phyloP scores from a whole-genome alignment of 805 yeast genomes.

The Schwanniomyces polymorphus region DNA sequence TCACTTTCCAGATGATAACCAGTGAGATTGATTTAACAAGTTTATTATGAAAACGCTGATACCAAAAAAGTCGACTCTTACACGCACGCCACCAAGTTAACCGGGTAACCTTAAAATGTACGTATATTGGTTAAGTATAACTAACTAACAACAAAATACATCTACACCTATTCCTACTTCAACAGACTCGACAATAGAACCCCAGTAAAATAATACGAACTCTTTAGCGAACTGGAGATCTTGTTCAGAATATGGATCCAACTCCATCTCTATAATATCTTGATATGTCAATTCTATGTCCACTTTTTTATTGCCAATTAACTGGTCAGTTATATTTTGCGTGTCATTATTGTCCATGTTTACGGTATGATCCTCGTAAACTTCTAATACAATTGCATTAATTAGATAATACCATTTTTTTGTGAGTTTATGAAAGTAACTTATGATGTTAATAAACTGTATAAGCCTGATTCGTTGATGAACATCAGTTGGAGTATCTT shows the following conservation, averaged over 20 bases:
- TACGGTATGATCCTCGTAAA: conserved; percentile 12
- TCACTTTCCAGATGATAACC: not conserved
- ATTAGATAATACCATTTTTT: conserved; percentile 36
- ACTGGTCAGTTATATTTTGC: not conserved
- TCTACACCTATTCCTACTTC: conserved; percentile 33
- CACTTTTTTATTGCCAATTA: conserved; percentile 8
- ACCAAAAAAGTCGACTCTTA: conserved; percentile 2
- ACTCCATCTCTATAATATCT: conserved; percentile 41
- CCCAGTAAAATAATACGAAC: conserved; percentile 37
- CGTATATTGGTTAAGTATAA: not conserved
- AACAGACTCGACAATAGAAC: conserved; percentile 23
- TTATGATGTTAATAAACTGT: conserved; percentile 27
- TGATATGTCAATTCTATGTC: conserved; percentile 37
- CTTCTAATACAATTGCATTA: conserved; percentile 34
- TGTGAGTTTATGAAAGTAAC: conserved; percentile 40
- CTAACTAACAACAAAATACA: conserved; percentile 27
- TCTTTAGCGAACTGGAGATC: conserved; percentile 37
- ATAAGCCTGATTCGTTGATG: conserved; percentile 7
- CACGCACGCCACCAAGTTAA: conserved; percentile 3
- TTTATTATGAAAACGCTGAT: conserved; percentile 1
- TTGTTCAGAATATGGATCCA: conserved; percentile 41
- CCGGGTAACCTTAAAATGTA: conserved; percentile 1
- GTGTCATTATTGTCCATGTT: not conserved
- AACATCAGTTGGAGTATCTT: conserved; percentile 1
- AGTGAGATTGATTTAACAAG: not conserved